A percentile compares a stretch with the other conserved stretches of the same genome.
Conservation (phyloP, 352 stramenopile species). For the Globisporangium nagaii region DNA sequence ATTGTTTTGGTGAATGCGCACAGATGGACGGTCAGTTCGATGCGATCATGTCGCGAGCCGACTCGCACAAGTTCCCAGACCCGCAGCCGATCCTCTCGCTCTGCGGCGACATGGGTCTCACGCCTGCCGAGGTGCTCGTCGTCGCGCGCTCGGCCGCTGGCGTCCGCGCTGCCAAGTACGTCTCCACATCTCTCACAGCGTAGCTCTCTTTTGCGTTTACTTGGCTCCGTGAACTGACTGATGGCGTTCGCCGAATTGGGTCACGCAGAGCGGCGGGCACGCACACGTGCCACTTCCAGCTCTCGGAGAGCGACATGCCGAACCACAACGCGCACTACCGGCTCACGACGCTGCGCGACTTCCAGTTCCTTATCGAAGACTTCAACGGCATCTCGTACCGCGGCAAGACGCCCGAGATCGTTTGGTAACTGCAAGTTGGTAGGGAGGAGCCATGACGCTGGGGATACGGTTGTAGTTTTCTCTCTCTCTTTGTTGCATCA, state of each 20-base stretch:
- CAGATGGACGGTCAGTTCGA: constrained; percentile 73
- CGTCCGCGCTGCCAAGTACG: constrained; percentile 62
- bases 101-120: constrained; percentile 48
- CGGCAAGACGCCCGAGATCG: constrained; percentile 16
- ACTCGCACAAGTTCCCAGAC: constrained; percentile 43
- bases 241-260: neutral
- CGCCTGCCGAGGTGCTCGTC: constrained; percentile 46
- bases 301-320: constrained; percentile 50
- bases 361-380: constrained; percentile 66
- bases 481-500: too few relatives aligned
- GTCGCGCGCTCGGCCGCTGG: constrained; percentile 46
- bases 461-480: too few relatives aligned
- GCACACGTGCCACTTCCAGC: constrained; percentile 65
- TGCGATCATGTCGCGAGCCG: constrained; percentile 35
- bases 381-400: constrained; percentile 78
- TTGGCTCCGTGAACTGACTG: neutral
- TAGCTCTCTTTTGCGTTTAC: neutral
- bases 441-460: too few relatives aligned
- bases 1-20: neutral
- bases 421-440: too few relatives aligned
- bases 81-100: constrained; percentile 36
- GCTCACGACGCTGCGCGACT: constrained; percentile 47
- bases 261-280: constrained; percentile 36
- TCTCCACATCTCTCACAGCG: neutral
- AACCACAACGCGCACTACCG: constrained; percentile 78